Percentiles rank a stretch among this genome's conserved stretches.
phyloP scores from a whole-genome alignment of 306 rosid species.

The Vachellia pachyceras region DNA sequence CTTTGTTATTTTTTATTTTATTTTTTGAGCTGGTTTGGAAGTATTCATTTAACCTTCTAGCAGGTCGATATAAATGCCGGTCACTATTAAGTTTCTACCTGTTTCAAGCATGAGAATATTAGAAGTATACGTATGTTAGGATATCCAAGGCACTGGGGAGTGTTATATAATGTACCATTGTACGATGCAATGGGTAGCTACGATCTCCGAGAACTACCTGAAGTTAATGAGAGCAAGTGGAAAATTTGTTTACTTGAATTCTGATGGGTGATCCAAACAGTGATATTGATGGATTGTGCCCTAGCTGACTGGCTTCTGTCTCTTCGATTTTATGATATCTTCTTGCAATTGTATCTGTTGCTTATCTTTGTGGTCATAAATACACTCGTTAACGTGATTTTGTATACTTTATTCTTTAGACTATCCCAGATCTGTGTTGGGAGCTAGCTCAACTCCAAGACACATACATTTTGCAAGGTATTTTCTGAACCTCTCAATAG shows the following conservation, averaged over 20 bases:
- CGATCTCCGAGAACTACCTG: not conserved
- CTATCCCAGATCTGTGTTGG: slow-evolving; percentile 95
- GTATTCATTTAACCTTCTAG: not conserved
- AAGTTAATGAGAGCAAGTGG: not conserved
- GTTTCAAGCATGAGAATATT: not conserved
- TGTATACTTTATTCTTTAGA: slow-evolving; percentile 51
- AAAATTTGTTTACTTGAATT: slow-evolving; percentile 14
- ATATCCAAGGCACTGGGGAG: not conserved
- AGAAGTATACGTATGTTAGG: not conserved
- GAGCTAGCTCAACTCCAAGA: slow-evolving; percentile 98
- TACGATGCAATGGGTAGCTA: not conserved
- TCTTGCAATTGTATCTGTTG: slow-evolving; percentile 16
- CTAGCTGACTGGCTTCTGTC: slow-evolving; percentile 19
- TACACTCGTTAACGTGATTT: slow-evolving; percentile 19
- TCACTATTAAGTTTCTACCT: not conserved
- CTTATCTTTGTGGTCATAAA: slow-evolving; percentile 13
- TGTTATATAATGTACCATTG: not conserved
- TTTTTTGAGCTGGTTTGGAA: not conserved
- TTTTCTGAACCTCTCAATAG: slow-evolving; percentile 13
- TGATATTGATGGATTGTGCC: slow-evolving; percentile 14
- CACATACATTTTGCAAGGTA: slow-evolving; percentile 96
- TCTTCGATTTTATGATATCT: slow-evolving; percentile 14
- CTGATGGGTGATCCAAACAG: slow-evolving; percentile 9
- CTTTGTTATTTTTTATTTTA: too few relatives aligned
- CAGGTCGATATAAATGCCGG: slow-evolving; percentile 4